Evolutionary conservation across 2,329 filamentous ascomycete genomes (phyloP).

Genomic region (Fusarium mundagurra): DNA sequence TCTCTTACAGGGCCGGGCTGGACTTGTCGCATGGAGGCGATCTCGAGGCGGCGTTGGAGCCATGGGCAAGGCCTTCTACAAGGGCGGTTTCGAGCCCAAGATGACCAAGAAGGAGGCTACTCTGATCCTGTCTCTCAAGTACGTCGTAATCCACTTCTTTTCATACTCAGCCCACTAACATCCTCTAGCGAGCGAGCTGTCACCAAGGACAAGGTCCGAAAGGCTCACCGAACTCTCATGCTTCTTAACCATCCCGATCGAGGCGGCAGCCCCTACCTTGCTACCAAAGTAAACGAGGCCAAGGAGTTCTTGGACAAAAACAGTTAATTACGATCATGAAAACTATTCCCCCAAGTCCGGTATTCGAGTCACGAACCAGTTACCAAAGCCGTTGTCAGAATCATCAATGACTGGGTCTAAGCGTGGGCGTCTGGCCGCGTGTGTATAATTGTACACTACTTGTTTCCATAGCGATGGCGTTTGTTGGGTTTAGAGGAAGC

Average conservation of each 20-base stretch:
- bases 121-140: constrained; percentile 91
- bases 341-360: constrained; percentile 1
- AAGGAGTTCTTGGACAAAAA: constrained; percentile 93
- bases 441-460: constrained; percentile 51
- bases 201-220: constrained; percentile 93
- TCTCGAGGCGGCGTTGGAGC: constrained; percentile 81
- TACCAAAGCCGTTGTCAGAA: constrained; percentile 4
- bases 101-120: constrained; percentile 95
- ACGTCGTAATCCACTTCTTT: constrained; percentile 42
- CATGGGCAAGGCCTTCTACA: constrained; percentile 93
- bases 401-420: constrained; percentile 20
- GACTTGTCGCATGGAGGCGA: constrained; percentile 86
- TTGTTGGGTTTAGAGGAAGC: constrained; percentile 45
- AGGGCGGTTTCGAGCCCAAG: constrained; percentile 95
- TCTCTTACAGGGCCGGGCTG: constrained; percentile 80
- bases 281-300: constrained; percentile 98
- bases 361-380: not conserved
- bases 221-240: constrained; percentile 96
- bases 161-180: constrained; percentile 2
- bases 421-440: constrained; percentile 23
- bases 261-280: constrained; percentile 94
- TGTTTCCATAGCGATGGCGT: constrained; percentile 59
- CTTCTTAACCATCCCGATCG: constrained; percentile 97
- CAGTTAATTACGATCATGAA: constrained; percentile 26
- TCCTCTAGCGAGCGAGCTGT: constrained; percentile 78